These are phyloP conservation scores for Favolaschia claudopus DNA, from an alignment of 768 basidiomycete species.

Conservation along the genomic window DNA sequence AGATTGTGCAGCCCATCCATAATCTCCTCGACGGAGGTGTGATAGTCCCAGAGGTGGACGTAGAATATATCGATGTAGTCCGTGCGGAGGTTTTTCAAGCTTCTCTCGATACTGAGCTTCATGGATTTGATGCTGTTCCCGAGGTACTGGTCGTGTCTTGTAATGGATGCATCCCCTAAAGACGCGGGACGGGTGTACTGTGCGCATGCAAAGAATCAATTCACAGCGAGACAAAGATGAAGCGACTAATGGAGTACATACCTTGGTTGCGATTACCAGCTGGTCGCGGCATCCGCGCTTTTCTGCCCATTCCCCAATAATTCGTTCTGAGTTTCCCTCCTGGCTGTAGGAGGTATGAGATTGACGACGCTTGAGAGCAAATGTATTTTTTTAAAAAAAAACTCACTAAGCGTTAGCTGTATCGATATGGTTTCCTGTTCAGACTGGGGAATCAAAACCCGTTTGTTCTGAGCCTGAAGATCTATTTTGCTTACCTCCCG, in stretches of 20 bases:
- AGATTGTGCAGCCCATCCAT: conserved; percentile 53
- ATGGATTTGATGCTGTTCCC: conserved; percentile 60
- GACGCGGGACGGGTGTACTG: conserved; percentile 45
- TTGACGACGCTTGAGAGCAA: no score
- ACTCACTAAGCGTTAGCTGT: conserved; percentile 56
- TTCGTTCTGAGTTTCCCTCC: no score
- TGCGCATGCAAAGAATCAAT: no score
- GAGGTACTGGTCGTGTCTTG: conserved; percentile 45
- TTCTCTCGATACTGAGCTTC: conserved; percentile 41
- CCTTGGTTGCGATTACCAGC: no score
- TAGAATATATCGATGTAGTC: conserved; percentile 65
- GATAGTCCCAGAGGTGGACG: conserved; percentile 59
- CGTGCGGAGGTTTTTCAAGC: conserved; percentile 54
- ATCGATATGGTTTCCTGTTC: not conserved
- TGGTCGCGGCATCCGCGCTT: no score
- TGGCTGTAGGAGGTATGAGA: no score
- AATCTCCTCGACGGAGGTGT: conserved; percentile 52
- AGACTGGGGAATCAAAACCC: no score
- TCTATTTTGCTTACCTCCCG: no score
- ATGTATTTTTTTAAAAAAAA: no score
- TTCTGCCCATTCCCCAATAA: conserved; percentile 61
- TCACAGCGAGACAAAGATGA: no score
- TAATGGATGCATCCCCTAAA: conserved; percentile 23
- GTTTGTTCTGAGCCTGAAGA: no score
- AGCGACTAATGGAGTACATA: no score